phyloP scores from a whole-genome alignment of 176 grass and related monocot species.

The Alloteropsis semialata region DNA sequence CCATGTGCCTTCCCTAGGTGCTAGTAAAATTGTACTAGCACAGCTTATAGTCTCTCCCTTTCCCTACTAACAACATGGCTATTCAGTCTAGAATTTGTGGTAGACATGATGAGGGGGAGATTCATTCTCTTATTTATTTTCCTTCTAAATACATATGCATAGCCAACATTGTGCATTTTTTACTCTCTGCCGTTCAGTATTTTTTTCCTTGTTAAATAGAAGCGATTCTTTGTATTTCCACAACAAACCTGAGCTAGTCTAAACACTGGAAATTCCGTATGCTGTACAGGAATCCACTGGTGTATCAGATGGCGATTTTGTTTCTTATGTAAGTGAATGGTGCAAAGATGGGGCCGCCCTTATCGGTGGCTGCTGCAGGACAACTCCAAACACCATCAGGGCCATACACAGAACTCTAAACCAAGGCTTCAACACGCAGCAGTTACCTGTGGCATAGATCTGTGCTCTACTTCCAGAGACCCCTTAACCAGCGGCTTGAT shows the following conservation, averaged over 20 bases:
- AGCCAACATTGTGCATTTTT: background rate
- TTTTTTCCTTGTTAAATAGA: background rate
- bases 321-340: conserved; percentile 80
- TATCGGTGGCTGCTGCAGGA: conserved; percentile 93
- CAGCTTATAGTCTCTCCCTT: background rate
- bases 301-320: conserved; percentile 77
- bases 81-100: background rate
- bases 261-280: background rate
- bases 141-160: background rate
- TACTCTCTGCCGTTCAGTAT: background rate
- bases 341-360: conserved; percentile 66
- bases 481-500: background rate
- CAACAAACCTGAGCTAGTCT: background rate
- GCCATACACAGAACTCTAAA: conserved; percentile 69
- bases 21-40: background rate
- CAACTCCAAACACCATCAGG: conserved; percentile 90
- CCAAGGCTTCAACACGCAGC: background rate
- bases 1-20: background rate
- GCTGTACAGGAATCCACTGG: conserved; percentile 70
- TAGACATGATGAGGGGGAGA: background rate
- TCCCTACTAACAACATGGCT: background rate
- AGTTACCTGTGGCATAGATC: conserved; percentile 3
- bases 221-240: background rate
- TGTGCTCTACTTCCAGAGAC: background rate
- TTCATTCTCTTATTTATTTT: background rate